Conservation (phyloP, 192 early-diverging fungal genomes). For the Bifiguratus adelaidae region DNA sequence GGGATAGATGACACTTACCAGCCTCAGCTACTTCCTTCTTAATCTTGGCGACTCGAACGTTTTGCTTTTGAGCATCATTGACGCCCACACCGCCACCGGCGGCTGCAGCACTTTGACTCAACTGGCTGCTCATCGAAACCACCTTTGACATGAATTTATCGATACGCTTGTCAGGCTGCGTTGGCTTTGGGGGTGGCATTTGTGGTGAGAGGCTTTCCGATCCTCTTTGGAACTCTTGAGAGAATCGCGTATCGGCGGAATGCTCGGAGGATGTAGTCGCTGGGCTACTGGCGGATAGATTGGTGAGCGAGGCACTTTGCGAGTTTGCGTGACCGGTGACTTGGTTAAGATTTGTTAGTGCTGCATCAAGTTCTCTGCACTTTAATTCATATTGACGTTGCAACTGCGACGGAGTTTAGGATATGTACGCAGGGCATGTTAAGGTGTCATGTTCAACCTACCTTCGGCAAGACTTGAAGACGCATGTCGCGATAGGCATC, state of each 20-base stretch:
- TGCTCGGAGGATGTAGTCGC: not conserved
- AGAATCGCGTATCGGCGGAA: constrained; percentile 1
- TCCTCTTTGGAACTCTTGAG: constrained; percentile 2
- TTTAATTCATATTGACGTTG: constrained; percentile 10
- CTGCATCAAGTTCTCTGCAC: constrained; percentile 9
- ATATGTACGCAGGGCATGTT: not conserved
- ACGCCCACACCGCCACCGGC: too few relatives aligned
- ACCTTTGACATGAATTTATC: constrained; percentile 17
- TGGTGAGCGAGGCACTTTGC: not conserved
- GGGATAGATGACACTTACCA: constrained; percentile 5
- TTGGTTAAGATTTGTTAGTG: not conserved
- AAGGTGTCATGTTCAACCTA: not conserved
- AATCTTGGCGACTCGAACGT: constrained; percentile 16
- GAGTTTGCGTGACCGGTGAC: not conserved
- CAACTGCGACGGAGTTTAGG: constrained; percentile 8
- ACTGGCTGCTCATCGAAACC: constrained; percentile 11
- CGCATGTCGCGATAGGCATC: constrained; percentile 9
- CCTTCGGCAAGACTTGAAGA: constrained; percentile 14
- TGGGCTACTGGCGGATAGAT: not conserved
- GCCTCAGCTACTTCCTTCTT: constrained; percentile 25
- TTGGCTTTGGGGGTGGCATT: not conserved
- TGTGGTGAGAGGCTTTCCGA: constrained; percentile 4
- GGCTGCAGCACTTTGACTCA: constrained; percentile 2
- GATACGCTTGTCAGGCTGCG: constrained; percentile 9
- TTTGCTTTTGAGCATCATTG: constrained; percentile 17